These are phyloP conservation scores for Berberis vulgaris DNA, from an alignment of 164 flowering plant genomes.

Conservation along the genomic window DNA sequence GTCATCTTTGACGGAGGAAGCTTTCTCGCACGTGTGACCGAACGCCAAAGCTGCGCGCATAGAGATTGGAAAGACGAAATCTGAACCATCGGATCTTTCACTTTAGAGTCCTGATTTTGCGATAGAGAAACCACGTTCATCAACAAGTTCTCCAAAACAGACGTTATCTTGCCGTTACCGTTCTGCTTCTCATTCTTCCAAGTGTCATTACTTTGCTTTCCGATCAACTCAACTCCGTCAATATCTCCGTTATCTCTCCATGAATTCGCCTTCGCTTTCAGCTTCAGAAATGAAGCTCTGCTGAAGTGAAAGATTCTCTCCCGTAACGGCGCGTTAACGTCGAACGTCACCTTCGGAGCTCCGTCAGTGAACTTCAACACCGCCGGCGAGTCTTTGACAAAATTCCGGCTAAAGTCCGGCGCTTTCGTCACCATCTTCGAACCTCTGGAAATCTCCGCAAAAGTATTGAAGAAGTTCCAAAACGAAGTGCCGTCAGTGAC, in stretches of 20 bases:
- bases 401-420: conserved; percentile 50
- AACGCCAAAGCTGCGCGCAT: conserved; percentile 71
- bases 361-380: conserved; percentile 54
- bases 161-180: conserved; percentile 22
- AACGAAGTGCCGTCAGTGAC: conserved; percentile 83
- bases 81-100: conserved; percentile 24
- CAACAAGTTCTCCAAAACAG: conserved; percentile 11
- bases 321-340: conserved; percentile 46
- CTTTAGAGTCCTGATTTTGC: not conserved
- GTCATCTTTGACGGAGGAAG: conserved; percentile 30
- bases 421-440: conserved; percentile 26
- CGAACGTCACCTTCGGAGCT: conserved; percentile 52
- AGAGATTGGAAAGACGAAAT: conserved; percentile 91
- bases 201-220: conserved; percentile 9
- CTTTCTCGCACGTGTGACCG: conserved; percentile 67
- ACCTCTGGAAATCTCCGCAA: conserved; percentile 48
- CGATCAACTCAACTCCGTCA: conserved; percentile 33
- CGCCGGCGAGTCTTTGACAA: conserved; percentile 51
- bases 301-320: conserved; percentile 73
- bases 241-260: conserved; percentile 27
- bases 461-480: conserved; percentile 86
- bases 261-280: conserved; percentile 39
- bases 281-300: conserved; percentile 40
- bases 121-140: conserved; percentile 3
- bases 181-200: not conserved